phyloP scores from a whole-genome alignment of 1,284 basidiomycete species.

The Exobasidium cylindrosporum region DNA sequence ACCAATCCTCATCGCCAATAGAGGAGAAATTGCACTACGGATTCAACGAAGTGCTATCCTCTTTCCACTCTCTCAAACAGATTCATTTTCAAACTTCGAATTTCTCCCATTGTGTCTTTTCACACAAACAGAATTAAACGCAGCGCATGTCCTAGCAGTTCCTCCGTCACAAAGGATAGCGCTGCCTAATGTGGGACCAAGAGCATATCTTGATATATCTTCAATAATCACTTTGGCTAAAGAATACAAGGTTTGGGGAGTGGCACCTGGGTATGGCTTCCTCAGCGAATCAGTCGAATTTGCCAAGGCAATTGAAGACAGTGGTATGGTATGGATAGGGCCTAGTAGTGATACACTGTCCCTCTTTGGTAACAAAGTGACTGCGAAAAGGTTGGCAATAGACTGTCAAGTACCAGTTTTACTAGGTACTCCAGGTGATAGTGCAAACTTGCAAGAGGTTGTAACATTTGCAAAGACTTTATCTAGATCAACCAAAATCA shows the following conservation, averaged over 20 bases:
- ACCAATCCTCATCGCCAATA: slow-evolving; percentile 43
- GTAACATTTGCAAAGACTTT: slow-evolving; percentile 23
- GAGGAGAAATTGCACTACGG: slow-evolving; percentile 35
- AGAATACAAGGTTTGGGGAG: slow-evolving; percentile 59
- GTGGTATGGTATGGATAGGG: slow-evolving; percentile 94
- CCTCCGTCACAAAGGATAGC: slow-evolving; percentile 11
- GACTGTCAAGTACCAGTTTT: slow-evolving; percentile 77
- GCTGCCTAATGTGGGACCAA: slow-evolving; percentile 44
- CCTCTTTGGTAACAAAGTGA: slow-evolving; percentile 96
- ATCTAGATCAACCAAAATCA: slow-evolving; percentile 75
- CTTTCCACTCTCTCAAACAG: slow-evolving; percentile 18
- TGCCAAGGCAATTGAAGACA: slow-evolving; percentile 92
- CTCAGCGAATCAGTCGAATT: slow-evolving; percentile 94
- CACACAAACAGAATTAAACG: slow-evolving; percentile 23
- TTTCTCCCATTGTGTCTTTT: slow-evolving; percentile 23
- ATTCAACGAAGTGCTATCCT: slow-evolving; percentile 27
- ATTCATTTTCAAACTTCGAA: slow-evolving; percentile 3
- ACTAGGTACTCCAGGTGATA: slow-evolving; percentile 95
- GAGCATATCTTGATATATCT: slow-evolving; percentile 32
- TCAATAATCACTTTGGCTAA: slow-evolving; percentile 60
- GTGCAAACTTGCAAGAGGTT: slow-evolving; percentile 79
- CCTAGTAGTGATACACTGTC: slow-evolving; percentile 95
- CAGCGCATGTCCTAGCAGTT: slow-evolving; percentile 20
- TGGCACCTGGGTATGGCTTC: slow-evolving; percentile 73
- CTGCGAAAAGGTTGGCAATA: slow-evolving; percentile 63